Evolutionary conservation across 2,329 filamentous ascomycete genomes (phyloP).

Genomic region (Scolecobasidium constrictum): DNA sequence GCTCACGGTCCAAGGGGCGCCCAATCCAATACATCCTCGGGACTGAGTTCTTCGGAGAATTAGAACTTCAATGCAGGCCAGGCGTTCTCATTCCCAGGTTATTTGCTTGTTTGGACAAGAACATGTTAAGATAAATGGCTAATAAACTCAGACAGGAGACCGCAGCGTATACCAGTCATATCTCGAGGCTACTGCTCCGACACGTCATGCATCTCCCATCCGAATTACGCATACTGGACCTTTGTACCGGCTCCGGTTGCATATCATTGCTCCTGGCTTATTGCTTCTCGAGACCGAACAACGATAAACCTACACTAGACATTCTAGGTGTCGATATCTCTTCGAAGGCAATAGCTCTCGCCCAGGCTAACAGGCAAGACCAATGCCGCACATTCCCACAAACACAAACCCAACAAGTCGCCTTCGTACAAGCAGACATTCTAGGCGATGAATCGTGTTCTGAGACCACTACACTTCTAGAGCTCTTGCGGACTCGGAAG

Average conservation of each 20-base stretch:
- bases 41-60: conserved; percentile 72
- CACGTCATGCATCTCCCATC: conserved; percentile 13
- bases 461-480: background rate
- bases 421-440: conserved; percentile 25
- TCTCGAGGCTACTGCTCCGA: conserved; percentile 19
- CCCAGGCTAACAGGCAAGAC: conserved; percentile 49
- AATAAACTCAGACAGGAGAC: conserved; percentile 31
- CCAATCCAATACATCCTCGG: conserved; percentile 88
- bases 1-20: conserved; percentile 45
- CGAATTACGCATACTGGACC: conserved; percentile 58
- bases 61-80: conserved; percentile 65
- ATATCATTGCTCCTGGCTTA: conserved; percentile 69
- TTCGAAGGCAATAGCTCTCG: conserved; percentile 50
- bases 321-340: conserved; percentile 70
- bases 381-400: conserved; percentile 10
- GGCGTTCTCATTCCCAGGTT: conserved; percentile 80
- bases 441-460: conserved; percentile 10
- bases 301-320: conserved; percentile 24
- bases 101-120: conserved; percentile 16
- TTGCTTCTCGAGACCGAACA: conserved; percentile 33
- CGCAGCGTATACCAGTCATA: conserved; percentile 27
- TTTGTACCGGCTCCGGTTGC: conserved; percentile 87
- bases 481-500: background rate
- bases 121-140: background rate
- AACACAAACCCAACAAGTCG: conserved; percentile 4